Evolutionary conservation across 495 filamentous ascomycete genomes (phyloP), one percentile per base, ranked within the genome.

Genomic region (Tuber aestivum): DNA sequence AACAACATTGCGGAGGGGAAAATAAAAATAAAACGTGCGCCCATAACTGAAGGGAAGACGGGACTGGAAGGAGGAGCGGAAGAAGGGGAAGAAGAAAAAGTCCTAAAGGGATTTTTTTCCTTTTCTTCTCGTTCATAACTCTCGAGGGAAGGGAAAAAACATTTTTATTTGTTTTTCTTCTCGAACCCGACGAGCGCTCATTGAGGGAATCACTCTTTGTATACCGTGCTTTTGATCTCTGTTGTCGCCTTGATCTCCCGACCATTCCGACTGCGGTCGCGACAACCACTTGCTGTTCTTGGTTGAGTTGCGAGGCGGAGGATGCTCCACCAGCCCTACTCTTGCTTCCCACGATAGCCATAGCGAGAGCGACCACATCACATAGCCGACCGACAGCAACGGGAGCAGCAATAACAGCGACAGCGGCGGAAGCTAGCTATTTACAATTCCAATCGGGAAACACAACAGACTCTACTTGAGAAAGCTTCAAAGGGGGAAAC

Each of bases 321-420:
- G 77, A 79, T 79, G 78, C 78, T 79, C 78, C 70, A 75, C 77
- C 78, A 72, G 73, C 65, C 73, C 42, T 75, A 73, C 69, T 27
- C 78, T 71, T 76, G 75, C 77, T 72, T 79, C 72, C 75, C 78
- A 79, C 78, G 78, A 79, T 79, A 79, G 78, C 76, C 74, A 61
- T 27, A 61, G 27, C 27, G 56, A 65, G 56, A 65, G 27, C 27
- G 35, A 65, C 56, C 56, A 35, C 27, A 35, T 4, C 27, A 56
- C 32, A 56, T 7, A 1, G 27, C 56, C n/a, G n/a, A n/a, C n/a
- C n/a, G 16, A 35, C 56, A 65, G 27, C 12, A 32, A 1, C 27
- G 35, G 27, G 27, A 65, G 14, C 27, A 35, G 14, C 56, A 35
- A 18, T 18, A 65, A 18, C 56, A 65, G 56, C 56, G 8, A 32